Evolutionary conservation across 352 stramenopile genomes (phyloP).

Genomic region (Plasmopara viticola): DNA sequence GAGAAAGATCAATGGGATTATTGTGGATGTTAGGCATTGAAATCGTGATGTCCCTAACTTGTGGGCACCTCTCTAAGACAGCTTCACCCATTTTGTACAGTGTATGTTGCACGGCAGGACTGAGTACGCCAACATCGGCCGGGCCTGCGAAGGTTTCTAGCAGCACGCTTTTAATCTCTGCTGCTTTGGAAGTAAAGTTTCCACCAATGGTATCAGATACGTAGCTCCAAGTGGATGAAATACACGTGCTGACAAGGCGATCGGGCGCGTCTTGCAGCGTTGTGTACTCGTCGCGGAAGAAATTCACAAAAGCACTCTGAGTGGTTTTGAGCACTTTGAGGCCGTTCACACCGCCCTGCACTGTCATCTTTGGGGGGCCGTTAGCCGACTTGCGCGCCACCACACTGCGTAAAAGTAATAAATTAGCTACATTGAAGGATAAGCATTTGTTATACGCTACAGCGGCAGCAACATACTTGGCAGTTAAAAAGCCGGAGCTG

Average conservation of each 20-base stretch:
- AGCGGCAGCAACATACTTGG: slow-evolving; percentile 41
- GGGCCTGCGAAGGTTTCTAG: slow-evolving; percentile 77
- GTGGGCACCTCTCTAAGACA: slow-evolving; percentile 56
- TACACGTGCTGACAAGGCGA: slow-evolving; percentile 66
- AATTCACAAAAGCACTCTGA: slow-evolving; percentile 83
- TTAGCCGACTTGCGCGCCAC: slow-evolving; percentile 41
- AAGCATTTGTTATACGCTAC: not conserved
- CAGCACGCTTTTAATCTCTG: slow-evolving; percentile 58
- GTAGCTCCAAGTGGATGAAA: slow-evolving; percentile 77
- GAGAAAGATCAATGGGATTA: slow-evolving; percentile 76
- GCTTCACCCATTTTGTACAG: slow-evolving; percentile 84
- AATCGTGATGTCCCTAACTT: slow-evolving; percentile 71
- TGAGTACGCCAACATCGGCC: slow-evolving; percentile 64
- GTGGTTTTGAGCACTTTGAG: slow-evolving; percentile 88
- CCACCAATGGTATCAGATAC: slow-evolving; percentile 27
- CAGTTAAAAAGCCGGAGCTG: slow-evolving; percentile 45
- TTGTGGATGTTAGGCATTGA: slow-evolving; percentile 88
- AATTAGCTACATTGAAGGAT: not conserved
- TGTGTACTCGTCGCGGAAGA: slow-evolving; percentile 79
- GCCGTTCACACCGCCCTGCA: slow-evolving; percentile 51
- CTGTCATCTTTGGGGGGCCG: slow-evolving; percentile 32
- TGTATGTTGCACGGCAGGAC: slow-evolving; percentile 76
- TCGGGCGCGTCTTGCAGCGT: slow-evolving; percentile 72
- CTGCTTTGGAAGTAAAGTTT: slow-evolving; percentile 38
- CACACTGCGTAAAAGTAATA: slow-evolving; percentile 24